A percentile compares a stretch with the other conserved stretches of the same genome.
phyloP scores from a whole-genome alignment of 805 yeast genomes.

The Schizosaccharomyces pombe region DNA sequence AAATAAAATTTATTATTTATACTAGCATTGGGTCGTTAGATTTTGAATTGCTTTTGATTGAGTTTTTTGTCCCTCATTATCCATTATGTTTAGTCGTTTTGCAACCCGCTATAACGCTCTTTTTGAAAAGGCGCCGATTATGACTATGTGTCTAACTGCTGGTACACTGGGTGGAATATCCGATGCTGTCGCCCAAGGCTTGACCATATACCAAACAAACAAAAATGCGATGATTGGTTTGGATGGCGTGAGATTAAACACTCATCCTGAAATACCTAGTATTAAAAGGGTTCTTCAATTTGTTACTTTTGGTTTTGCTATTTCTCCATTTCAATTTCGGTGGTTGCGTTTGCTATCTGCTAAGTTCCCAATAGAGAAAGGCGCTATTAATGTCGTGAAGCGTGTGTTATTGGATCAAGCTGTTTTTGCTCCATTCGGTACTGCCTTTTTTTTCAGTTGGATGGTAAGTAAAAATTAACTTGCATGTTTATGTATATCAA shows the following conservation, averaged over 20 bases:
- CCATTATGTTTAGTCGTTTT: neutral
- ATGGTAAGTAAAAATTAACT: neutral
- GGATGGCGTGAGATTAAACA: neutral
- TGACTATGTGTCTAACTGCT: neutral
- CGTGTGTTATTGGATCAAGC: constrained; percentile 1
- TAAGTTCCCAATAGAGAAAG: neutral
- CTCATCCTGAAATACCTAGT: neutral
- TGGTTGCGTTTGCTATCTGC: neutral
- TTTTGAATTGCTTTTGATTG: too few relatives aligned
- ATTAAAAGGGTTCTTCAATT: neutral
- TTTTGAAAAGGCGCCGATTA: neutral
- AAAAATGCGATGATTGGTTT: neutral
- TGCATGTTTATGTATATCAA: neutral
- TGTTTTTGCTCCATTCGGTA: constrained; percentile 3
- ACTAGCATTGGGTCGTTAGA: too few relatives aligned
- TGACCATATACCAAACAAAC: neutral
- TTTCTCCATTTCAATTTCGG: neutral
- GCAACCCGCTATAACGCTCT: neutral
- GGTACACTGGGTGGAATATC: constrained; percentile 1
- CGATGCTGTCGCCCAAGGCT: neutral
- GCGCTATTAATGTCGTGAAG: neutral
- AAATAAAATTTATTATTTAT: too few relatives aligned
- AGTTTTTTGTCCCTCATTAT: neutral
- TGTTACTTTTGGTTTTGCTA: neutral
- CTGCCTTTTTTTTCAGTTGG: neutral